Conservation (phyloP, 768 basidiomycete species). For the Thelephora aurantiotincta region DNA sequence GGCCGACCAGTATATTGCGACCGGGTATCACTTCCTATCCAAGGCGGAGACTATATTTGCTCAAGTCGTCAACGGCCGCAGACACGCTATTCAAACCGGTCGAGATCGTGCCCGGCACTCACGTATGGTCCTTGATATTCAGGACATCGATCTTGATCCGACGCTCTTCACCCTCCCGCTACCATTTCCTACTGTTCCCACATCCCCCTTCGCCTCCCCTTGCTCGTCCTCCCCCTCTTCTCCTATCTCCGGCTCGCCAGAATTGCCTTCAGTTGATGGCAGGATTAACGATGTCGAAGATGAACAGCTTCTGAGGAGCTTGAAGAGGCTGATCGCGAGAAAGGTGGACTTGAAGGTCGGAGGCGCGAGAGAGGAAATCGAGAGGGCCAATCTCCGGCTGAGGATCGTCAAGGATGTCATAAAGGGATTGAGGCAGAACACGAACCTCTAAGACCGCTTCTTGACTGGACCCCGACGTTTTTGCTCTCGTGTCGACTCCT, state of each 20-base stretch:
- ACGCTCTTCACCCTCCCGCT: constrained; percentile 3
- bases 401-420: constrained; percentile 51
- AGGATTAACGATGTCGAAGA: constrained; percentile 49
- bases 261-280: constrained; percentile 30
- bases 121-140: neutral
- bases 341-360: constrained; percentile 46
- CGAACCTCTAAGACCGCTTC: too few relatives aligned
- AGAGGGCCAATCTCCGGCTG: constrained; percentile 44
- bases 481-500: too few relatives aligned
- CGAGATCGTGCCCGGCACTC: neutral
- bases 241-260: constrained; percentile 19
- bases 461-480: too few relatives aligned
- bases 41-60: constrained; percentile 40
- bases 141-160: constrained; percentile 4
- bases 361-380: constrained; percentile 50
- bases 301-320: constrained; percentile 31
- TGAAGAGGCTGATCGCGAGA: constrained; percentile 49
- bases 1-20: constrained; percentile 43
- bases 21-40: constrained; percentile 39
- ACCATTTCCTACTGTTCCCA: constrained; percentile 9
- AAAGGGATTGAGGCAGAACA: constrained; percentile 19
- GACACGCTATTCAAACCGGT: neutral
- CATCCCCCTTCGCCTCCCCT: constrained; percentile 7
- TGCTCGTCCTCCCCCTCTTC: constrained; percentile 10
- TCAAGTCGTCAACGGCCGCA: neutral